Percentiles rank a stretch among this genome's conserved stretches.
These are phyloP conservation scores for Lentinula novae-zelandiae DNA, from an alignment of 1,284 basidiomycete species.

Conservation along the genomic window DNA sequence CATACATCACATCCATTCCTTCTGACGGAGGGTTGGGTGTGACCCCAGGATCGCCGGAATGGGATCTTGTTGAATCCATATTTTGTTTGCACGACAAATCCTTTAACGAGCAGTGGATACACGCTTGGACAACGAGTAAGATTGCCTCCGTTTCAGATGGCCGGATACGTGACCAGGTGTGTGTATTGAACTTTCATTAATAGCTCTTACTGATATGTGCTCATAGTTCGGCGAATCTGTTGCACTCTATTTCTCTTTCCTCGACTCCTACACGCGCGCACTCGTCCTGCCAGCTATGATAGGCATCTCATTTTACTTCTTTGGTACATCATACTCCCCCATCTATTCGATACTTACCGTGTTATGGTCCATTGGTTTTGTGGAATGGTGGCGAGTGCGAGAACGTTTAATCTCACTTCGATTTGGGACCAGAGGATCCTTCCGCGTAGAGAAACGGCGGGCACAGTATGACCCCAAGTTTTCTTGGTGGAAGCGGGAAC, in stretches of 20 bases:
- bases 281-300: conserved; percentile 66
- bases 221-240: conserved; percentile 82
- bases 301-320: conserved; percentile 60
- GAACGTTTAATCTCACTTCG: conserved; percentile 78
- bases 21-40: conserved; percentile 80
- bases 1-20: conserved; percentile 67
- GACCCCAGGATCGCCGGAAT: conserved; percentile 63
- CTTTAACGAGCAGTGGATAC: conserved; percentile 75
- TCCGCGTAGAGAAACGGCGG: conserved; percentile 74
- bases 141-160: conserved; percentile 58
- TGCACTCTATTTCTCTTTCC: conserved; percentile 90
- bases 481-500: conserved; percentile 75
- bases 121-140: conserved; percentile 58
- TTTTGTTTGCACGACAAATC: conserved; percentile 80
- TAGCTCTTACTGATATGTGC: not conserved
- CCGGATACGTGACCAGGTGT: conserved; percentile 58
- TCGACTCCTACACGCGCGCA: conserved; percentile 78
- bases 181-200: conserved; percentile 16
- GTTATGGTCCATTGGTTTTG: conserved; percentile 81
- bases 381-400: conserved; percentile 85
- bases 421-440: conserved; percentile 77
- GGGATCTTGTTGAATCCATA: conserved; percentile 77
- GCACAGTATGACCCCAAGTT: conserved; percentile 59
- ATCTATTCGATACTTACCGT: conserved; percentile 75
- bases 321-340: conserved; percentile 70